Evolutionary conservation across 2,329 filamentous ascomycete genomes (phyloP), one percentile per base, ranked within the genome.

Genomic region (Cytospora piceicola): DNA sequence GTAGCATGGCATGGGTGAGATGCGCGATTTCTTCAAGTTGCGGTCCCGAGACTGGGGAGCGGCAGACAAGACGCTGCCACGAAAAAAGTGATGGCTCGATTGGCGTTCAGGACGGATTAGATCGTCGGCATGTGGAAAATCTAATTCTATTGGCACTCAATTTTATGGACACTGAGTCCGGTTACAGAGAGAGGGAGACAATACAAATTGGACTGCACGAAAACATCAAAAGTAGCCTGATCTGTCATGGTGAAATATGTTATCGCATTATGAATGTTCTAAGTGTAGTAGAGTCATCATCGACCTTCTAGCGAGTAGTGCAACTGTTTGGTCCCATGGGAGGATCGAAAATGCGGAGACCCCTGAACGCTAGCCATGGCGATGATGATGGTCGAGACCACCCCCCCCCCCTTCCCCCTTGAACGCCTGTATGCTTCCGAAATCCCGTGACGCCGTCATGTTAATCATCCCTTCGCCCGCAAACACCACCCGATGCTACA

Each of bases 381-480:
- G 53, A 63, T 51, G 58, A 53, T 42, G 57, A 59, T 61, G 61
- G 46, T 57, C 36, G 29, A 67, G 61, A 65, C 58, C 58, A 66
- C 60, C 54, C 64, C 34, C 34, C 34, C 34, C 12, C 34, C 34
- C 34, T 12, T 36, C 32, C 32, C 58, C 51, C 59, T 56, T 61
- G 49, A 79, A 79, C 77, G 77, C 77, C 77, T 75, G 76, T 67
- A 76, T 77, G 75, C 72, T 75, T 65, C 55, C 58, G 58, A 60
- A 53, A 39, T 32, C 58, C 65, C 61, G 58, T 65, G 51, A 65
- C 67, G 64, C 67, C 65, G 55, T 68, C 67, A 67, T 67, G 63
- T 64, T 64, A 58, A 67, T 60, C 63, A 68, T 70, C 64, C 66
- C 61, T 69, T 64, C 61, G 49, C 67, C 70, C 66, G 46, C 67